Percentiles rank a stretch among this genome's conserved stretches.
These are phyloP conservation scores for Ashbya aceris DNA, from an alignment of 1,139 yeast species.

Conservation along the genomic window DNA sequence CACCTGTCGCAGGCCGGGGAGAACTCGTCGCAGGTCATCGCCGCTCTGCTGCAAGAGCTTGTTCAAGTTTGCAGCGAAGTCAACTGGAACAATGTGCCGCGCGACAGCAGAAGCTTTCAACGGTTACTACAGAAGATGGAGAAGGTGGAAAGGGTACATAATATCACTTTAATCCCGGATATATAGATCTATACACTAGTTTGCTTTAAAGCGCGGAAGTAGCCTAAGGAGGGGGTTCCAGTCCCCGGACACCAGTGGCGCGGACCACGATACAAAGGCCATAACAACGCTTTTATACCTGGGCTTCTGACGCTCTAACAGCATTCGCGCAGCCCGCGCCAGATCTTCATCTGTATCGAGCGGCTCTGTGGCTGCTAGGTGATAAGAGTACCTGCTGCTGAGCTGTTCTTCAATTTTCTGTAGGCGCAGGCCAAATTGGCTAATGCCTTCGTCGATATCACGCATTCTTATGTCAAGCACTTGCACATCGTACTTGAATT, in stretches of 20 bases:
- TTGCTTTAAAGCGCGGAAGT: too few species aligned
- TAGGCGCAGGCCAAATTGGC: conserved; percentile 39
- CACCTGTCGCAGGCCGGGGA: conserved; percentile 7
- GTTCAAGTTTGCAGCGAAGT: conserved; percentile 10
- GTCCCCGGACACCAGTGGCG: not conserved
- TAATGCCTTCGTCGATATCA: conserved; percentile 71
- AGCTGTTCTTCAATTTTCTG: conserved; percentile 27
- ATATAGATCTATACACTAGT: not conserved
- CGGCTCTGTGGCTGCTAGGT: not conserved
- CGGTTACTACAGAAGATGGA: conserved; percentile 11
- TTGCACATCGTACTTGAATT: conserved; percentile 72
- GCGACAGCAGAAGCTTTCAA: conserved; percentile 9
- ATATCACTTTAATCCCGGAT: conserved; percentile 34
- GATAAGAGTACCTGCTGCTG: not conserved
- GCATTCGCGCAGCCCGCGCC: not conserved
- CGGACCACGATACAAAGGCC: not conserved
- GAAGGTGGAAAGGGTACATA: conserved; percentile 12
- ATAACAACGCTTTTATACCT: not conserved
- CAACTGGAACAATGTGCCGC: conserved; percentile 18
- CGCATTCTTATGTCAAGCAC: conserved; percentile 61
- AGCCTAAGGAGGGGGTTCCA: not conserved
- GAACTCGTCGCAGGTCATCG: conserved; percentile 12
- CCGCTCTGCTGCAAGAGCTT: conserved; percentile 12
- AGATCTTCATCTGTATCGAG: not conserved
- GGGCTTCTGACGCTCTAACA: not conserved